Evolutionary conservation across 805 yeast genomes (phyloP).

Genomic region (Metschnikowia koreensis): DNA sequence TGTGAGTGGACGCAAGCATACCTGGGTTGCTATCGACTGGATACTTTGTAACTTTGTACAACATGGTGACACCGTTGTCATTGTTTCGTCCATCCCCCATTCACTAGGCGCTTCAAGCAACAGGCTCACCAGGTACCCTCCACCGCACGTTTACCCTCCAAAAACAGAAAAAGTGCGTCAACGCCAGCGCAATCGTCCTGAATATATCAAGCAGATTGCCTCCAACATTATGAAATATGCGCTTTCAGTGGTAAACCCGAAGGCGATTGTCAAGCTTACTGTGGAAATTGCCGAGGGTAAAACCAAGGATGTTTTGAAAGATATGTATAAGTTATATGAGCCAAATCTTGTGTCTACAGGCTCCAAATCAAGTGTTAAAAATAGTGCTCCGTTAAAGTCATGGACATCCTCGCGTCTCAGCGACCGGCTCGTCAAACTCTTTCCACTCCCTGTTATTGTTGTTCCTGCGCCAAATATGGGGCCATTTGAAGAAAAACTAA

Average conservation of each 20-base stretch:
- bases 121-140: conserved; percentile 11
- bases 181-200: conserved; percentile 44
- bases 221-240: conserved; percentile 53
- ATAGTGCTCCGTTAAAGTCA: conserved; percentile 52
- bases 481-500: conserved; percentile 47
- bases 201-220: conserved; percentile 44
- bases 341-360: conserved; percentile 60
- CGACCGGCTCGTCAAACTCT: conserved; percentile 62
- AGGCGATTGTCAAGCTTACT: conserved; percentile 47
- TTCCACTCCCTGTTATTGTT: conserved; percentile 63
- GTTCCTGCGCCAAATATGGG: conserved; percentile 61
- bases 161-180: conserved; percentile 32
- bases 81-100: conserved; percentile 51
- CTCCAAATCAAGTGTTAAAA: conserved; percentile 45
- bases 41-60: conserved; percentile 51
- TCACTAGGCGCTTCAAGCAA: conserved; percentile 10
- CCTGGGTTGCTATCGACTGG: conserved; percentile 85
- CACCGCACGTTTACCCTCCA: conserved; percentile 20
- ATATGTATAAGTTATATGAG: conserved; percentile 58
- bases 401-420: conserved; percentile 64
- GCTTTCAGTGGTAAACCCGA: conserved; percentile 45
- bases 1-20: conserved; percentile 67
- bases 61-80: conserved; percentile 65
- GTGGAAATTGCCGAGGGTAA: conserved; percentile 62
- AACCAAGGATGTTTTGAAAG: conserved; percentile 54